Percentiles rank a stretch among this genome's conserved stretches.
phyloP scores from a whole-genome alignment of 2,329 filamentous ascomycete species.

The Fusarium ramigenum region DNA sequence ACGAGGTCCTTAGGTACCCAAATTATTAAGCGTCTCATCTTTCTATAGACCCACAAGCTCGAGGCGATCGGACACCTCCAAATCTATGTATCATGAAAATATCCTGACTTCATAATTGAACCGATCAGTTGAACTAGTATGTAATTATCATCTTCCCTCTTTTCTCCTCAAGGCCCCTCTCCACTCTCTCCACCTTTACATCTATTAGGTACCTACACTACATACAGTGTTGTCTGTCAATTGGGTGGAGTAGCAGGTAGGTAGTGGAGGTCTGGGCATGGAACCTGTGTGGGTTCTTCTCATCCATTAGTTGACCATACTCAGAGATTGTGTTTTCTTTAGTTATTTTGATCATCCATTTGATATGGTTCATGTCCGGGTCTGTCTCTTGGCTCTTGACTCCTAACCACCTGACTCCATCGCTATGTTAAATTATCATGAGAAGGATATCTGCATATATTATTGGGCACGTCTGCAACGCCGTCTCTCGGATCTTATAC shows the following conservation, averaged over 20 bases:
- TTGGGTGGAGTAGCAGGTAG: background rate
- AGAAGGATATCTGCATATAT: background rate
- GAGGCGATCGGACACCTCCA: background rate
- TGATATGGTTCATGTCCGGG: background rate
- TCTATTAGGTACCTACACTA: background rate
- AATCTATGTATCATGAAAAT: background rate
- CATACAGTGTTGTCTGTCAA: background rate
- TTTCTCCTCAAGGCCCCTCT: slow-evolving; percentile 9
- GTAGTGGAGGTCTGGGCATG: background rate
- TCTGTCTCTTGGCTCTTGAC: background rate
- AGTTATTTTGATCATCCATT: background rate
- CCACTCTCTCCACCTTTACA: background rate
- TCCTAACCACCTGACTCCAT: background rate
- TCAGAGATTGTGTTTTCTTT: background rate
- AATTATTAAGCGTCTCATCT: background rate
- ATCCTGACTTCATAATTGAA: background rate
- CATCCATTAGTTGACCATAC: background rate
- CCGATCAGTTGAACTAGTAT: background rate
- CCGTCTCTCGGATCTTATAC: slow-evolving; percentile 1
- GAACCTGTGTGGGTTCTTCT: background rate
- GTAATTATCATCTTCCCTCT: background rate
- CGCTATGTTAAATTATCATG: background rate
- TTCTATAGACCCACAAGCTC: background rate
- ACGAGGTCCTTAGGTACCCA: background rate
- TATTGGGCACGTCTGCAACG: background rate